These are phyloP conservation scores for Alternaria brassicae DNA, from an alignment of 2,329 filamentous ascomycete species.

Conservation along the genomic window DNA sequence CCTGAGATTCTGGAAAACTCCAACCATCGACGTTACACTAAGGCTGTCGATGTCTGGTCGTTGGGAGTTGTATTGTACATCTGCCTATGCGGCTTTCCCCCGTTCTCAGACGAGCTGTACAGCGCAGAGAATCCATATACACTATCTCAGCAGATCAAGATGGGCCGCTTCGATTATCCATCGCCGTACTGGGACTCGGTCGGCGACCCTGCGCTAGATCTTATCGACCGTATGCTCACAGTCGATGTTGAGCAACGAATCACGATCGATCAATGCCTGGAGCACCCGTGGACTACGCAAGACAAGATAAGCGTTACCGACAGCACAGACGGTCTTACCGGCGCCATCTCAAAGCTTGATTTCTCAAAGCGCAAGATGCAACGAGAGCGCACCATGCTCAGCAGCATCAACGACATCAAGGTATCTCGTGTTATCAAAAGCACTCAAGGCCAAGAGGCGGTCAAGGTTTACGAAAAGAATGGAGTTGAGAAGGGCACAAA, in stretches of 20 bases:
- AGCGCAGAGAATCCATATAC: slow-evolving; percentile 82
- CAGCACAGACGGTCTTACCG: slow-evolving; percentile 90
- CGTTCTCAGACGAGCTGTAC: slow-evolving; percentile 93
- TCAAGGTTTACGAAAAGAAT: slow-evolving; percentile 53
- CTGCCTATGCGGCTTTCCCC: slow-evolving; percentile 93
- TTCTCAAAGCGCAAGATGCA: slow-evolving; percentile 81
- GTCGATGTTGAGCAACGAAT: slow-evolving; percentile 84
- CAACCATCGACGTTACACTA: slow-evolving; percentile 85
- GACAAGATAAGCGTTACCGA: slow-evolving; percentile 67
- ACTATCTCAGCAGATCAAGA: slow-evolving; percentile 87
- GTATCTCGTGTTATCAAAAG: slow-evolving; percentile 66
- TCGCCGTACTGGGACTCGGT: slow-evolving; percentile 95
- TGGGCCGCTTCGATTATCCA: slow-evolving; percentile 89
- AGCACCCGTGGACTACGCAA: slow-evolving; percentile 86
- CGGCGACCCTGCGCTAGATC: slow-evolving; percentile 83
- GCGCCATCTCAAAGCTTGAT: slow-evolving; percentile 81
- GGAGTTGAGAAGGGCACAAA: slow-evolving; percentile 31
- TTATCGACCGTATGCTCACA: slow-evolving; percentile 94
- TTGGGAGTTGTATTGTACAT: slow-evolving; percentile 98
- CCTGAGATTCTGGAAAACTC: slow-evolving; percentile 90
- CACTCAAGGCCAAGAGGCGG: slow-evolving; percentile 57
- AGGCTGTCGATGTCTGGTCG: slow-evolving; percentile 95
- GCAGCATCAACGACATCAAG: slow-evolving; percentile 78
- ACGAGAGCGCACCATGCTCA: slow-evolving; percentile 85
- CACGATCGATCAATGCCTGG: slow-evolving; percentile 87